These are phyloP conservation scores for Chiua virens DNA, from an alignment of 768 basidiomycete species.

Conservation along the genomic window DNA sequence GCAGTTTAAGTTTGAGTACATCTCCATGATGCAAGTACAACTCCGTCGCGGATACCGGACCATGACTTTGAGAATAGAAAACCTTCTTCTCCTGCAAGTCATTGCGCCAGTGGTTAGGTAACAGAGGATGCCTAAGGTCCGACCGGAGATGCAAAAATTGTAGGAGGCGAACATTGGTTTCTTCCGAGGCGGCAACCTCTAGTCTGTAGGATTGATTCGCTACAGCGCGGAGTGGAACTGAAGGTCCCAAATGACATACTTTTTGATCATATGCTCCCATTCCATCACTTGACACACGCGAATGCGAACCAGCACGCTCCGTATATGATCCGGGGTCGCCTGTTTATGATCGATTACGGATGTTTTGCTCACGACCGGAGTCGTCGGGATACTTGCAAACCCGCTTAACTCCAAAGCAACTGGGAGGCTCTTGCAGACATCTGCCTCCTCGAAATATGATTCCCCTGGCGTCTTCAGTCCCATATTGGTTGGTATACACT, in stretches of 20 bases:
- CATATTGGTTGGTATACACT: constrained; percentile 71
- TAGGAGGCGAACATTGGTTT: constrained; percentile 31
- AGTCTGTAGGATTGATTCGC: constrained; percentile 3
- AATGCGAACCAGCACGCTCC: not conserved
- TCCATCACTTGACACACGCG: constrained; percentile 38
- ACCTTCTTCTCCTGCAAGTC: constrained; percentile 2
- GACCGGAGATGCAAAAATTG: constrained; percentile 60
- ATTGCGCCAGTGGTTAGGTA: not conserved
- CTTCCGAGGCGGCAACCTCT: constrained; percentile 6
- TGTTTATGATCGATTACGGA: not conserved
- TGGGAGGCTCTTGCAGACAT: constrained; percentile 57
- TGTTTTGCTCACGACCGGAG: not conserved
- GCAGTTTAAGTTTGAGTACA: constrained; percentile 70
- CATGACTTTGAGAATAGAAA: constrained; percentile 5
- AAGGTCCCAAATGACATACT: constrained; percentile 44
- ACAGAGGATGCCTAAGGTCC: constrained; percentile 36
- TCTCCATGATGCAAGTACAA: constrained; percentile 78
- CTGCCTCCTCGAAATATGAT: constrained; percentile 81
- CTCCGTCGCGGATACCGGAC: constrained; percentile 32
- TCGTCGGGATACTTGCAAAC: constrained; percentile 1
- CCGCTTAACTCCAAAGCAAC: not conserved
- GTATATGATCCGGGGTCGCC: not conserved
- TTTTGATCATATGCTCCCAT: constrained; percentile 7
- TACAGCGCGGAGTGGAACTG: constrained; percentile 18
- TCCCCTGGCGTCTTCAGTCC: constrained; percentile 71